These are phyloP conservation scores for Cairneyella variabilis DNA, from an alignment of 495 filamentous ascomycete species.

Conservation along the genomic window DNA sequence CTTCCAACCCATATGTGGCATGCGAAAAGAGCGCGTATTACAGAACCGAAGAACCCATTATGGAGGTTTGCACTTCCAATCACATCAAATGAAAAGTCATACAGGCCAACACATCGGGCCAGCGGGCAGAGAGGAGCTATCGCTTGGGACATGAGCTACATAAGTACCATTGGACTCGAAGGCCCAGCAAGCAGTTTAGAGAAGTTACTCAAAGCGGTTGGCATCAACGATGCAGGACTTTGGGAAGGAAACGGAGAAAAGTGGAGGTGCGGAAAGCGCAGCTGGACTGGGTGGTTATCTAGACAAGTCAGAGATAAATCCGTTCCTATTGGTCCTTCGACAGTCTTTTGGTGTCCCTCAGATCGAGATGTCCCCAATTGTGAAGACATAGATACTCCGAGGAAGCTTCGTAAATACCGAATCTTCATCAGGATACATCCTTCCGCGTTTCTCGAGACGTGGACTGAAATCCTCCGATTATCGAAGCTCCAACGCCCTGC, in stretches of 20 bases:
- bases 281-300: conserved; percentile 61
- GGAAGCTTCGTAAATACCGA: conserved; percentile 38
- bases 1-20: conserved; percentile 93
- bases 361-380: neutral
- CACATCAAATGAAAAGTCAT: conserved; percentile 83
- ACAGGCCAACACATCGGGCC: conserved; percentile 84
- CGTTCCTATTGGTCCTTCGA: conserved; percentile 70
- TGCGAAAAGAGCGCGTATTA: conserved; percentile 88
- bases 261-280: conserved; percentile 71
- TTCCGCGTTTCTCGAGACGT: conserved; percentile 80
- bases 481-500: conserved; percentile 67
- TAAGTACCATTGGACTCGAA: conserved; percentile 77
- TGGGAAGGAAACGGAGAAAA: conserved; percentile 62
- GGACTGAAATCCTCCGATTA: conserved; percentile 68
- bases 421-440: conserved; percentile 80
- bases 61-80: conserved; percentile 89
- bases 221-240: conserved; percentile 52
- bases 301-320: conserved; percentile 50
- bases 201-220: conserved; percentile 59
- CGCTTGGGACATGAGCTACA: conserved; percentile 95
- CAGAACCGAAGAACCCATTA: conserved; percentile 66
- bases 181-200: conserved; percentile 61
- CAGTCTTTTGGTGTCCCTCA: conserved; percentile 60
- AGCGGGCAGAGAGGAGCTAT: conserved; percentile 56
- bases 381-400: conserved; percentile 24